Conservation (phyloP, 1,139 yeast species). For the Lodderomyces beijingensis region DNA sequence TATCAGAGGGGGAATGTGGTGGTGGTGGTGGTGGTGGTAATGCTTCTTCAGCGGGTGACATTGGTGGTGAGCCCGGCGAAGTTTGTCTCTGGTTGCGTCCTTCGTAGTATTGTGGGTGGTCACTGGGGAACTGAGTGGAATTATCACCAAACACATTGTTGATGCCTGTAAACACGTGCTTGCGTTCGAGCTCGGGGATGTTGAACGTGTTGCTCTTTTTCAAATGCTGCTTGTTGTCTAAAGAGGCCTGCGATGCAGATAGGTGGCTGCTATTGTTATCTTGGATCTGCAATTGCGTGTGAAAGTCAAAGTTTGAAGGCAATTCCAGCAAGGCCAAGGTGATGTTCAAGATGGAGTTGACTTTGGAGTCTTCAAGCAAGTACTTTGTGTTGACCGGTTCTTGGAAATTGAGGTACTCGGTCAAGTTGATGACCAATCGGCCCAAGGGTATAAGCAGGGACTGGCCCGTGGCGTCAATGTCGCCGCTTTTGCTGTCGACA, state of each 20-base stretch:
- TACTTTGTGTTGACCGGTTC: slow-evolving; percentile 57
- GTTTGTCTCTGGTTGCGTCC: background rate
- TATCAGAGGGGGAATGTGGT: background rate
- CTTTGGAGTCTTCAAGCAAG: slow-evolving; percentile 70
- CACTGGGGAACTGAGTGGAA: slow-evolving; percentile 2
- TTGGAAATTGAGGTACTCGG: slow-evolving; percentile 63
- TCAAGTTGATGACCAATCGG: slow-evolving; percentile 56
- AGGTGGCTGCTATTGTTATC: slow-evolving; percentile 17
- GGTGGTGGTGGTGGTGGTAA: background rate
- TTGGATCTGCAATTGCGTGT: slow-evolving; percentile 35
- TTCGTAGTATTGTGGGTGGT: background rate
- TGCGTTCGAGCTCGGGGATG: slow-evolving; percentile 36
- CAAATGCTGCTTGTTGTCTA: slow-evolving; percentile 1
- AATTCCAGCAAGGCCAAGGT: slow-evolving; percentile 38
- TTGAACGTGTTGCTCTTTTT: slow-evolving; percentile 16
- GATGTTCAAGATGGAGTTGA: slow-evolving; percentile 68
- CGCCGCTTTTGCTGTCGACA: slow-evolving; percentile 25
- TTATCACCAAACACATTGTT: slow-evolving; percentile 27
- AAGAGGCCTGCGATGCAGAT: slow-evolving; percentile 6
- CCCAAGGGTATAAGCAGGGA: slow-evolving; percentile 50
- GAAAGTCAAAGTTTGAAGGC: slow-evolving; percentile 40
- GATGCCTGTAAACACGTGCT: slow-evolving; percentile 38
- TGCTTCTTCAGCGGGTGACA: slow-evolving; percentile 3
- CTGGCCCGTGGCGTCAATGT: slow-evolving; percentile 1
- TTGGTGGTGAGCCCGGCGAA: background rate